These are phyloP conservation scores for Mycena vulgaris DNA, from an alignment of 768 basidiomycete species.

Conservation along the genomic window DNA sequence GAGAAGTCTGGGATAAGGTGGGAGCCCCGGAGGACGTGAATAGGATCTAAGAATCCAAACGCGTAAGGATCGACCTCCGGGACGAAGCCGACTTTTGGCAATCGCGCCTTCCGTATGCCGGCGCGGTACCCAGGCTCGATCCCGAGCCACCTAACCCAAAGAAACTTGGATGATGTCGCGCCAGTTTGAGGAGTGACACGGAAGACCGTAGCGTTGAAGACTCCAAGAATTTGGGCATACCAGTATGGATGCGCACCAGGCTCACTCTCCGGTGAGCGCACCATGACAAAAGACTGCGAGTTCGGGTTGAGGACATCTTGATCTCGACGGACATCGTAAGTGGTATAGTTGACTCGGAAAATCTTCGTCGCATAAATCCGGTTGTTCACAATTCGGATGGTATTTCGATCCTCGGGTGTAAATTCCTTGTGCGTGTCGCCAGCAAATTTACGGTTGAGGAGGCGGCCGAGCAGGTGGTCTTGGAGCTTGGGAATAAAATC, in stretches of 20 bases:
- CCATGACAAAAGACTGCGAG: slow-evolving; percentile 45
- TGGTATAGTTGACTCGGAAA: slow-evolving; percentile 54
- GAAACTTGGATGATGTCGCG: slow-evolving; percentile 22
- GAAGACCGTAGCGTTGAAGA: slow-evolving; percentile 42
- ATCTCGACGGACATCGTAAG: slow-evolving; percentile 51
- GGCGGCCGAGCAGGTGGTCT: slow-evolving; percentile 51
- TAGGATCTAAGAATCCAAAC: slow-evolving; percentile 60
- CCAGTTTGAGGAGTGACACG: slow-evolving; percentile 25
- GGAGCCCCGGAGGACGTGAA: slow-evolving; percentile 45
- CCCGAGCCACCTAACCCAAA: slow-evolving; percentile 49
- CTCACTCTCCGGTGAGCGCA: slow-evolving; percentile 29
- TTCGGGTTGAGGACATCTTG: slow-evolving; percentile 52
- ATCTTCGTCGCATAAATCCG: slow-evolving; percentile 45
- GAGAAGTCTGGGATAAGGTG: slow-evolving; percentile 56
- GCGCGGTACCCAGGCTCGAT: slow-evolving; percentile 26
- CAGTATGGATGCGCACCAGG: slow-evolving; percentile 37
- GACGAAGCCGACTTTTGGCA: slow-evolving; percentile 50
- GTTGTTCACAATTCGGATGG: slow-evolving; percentile 39
- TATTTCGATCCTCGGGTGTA: slow-evolving; percentile 40
- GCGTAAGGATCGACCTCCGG: slow-evolving; percentile 39
- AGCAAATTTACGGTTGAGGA: slow-evolving; percentile 44
- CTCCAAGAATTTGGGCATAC: slow-evolving; percentile 45
- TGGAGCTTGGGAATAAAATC: slow-evolving; percentile 52
- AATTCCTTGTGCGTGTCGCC: slow-evolving; percentile 48
- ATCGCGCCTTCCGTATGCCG: slow-evolving; percentile 37